These are phyloP conservation scores for Atalantia buxifolia DNA, from an alignment of 345 rosid species.

Conservation along the genomic window DNA sequence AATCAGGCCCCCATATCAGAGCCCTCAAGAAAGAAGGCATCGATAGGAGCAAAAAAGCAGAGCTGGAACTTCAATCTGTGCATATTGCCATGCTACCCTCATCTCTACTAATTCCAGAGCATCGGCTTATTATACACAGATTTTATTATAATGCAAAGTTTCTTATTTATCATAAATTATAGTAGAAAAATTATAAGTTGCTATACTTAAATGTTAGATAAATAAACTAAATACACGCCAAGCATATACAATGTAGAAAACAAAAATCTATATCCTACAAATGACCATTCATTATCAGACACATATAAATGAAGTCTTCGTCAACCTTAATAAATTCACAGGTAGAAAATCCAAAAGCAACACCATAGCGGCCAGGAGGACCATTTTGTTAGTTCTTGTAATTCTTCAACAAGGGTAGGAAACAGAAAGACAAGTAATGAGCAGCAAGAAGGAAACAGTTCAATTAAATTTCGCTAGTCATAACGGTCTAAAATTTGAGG, in stretches of 20 bases:
- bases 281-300: not conserved
- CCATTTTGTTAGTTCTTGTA: not conserved
- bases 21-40: not conserved
- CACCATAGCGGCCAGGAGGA: not conserved
- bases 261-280: not conserved
- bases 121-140: conserved; percentile 12
- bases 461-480: not conserved
- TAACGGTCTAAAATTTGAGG: not conserved
- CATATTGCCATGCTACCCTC: not conserved
- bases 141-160: not conserved
- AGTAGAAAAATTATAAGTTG: not conserved
- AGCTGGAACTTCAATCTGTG: not conserved
- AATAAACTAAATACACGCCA: not conserved
- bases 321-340: not conserved
- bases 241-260: not conserved
- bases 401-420: not conserved
- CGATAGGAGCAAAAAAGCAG: not conserved
- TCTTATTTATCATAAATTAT: not conserved
- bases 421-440: no score
- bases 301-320: not conserved
- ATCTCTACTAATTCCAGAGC: conserved; percentile 1
- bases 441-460: not conserved
- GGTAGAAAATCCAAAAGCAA: not conserved
- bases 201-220: not conserved
- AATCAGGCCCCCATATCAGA: conserved; percentile 1